These are phyloP conservation scores for Wickerhamomyces sp. DNA, from an alignment of 1,139 yeast genomes.

Conservation along the genomic window DNA sequence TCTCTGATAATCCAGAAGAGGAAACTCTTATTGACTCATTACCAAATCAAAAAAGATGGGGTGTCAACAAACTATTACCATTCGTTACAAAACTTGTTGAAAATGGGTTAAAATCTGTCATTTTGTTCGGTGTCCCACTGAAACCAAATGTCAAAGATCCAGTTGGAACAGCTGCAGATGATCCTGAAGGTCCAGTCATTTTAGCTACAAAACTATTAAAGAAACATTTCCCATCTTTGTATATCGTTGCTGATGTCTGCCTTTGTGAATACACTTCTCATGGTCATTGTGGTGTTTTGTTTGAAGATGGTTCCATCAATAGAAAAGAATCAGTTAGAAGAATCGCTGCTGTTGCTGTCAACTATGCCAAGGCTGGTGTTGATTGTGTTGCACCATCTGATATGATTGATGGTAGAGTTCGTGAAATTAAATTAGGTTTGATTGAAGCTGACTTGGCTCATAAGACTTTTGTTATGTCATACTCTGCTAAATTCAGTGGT, in stretches of 20 bases:
- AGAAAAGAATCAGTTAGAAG: conserved; percentile 73
- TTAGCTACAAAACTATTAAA: conserved; percentile 63
- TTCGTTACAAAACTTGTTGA: conserved; percentile 64
- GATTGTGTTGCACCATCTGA: conserved; percentile 96
- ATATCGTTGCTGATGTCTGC: conserved; percentile 92
- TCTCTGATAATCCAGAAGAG: conserved; percentile 79
- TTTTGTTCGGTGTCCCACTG: conserved; percentile 88
- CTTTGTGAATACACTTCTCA: conserved; percentile 94
- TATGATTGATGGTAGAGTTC: conserved; percentile 94
- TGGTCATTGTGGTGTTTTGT: conserved; percentile 92
- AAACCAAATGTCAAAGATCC: conserved; percentile 71
- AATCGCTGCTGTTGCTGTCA: conserved; percentile 91
- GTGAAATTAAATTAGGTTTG: conserved; percentile 81
- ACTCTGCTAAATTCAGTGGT: conserved; percentile 92
- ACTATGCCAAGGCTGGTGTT: conserved; percentile 94
- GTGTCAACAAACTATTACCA: conserved; percentile 72
- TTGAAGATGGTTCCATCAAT: conserved; percentile 81
- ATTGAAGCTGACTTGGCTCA: conserved; percentile 84
- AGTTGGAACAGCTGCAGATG: conserved; percentile 88
- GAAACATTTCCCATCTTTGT: conserved; percentile 69
- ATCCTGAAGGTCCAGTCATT: conserved; percentile 94
- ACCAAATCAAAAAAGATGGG: conserved; percentile 86
- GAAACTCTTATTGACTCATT: conserved; percentile 68
- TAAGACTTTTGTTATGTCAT: conserved; percentile 84
- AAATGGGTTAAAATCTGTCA: conserved; percentile 83